A percentile compares a stretch with the other conserved stretches of the same genome.
These are phyloP conservation scores for Botrytis fabae DNA, from an alignment of 2,329 filamentous ascomycete species.

Conservation along the genomic window DNA sequence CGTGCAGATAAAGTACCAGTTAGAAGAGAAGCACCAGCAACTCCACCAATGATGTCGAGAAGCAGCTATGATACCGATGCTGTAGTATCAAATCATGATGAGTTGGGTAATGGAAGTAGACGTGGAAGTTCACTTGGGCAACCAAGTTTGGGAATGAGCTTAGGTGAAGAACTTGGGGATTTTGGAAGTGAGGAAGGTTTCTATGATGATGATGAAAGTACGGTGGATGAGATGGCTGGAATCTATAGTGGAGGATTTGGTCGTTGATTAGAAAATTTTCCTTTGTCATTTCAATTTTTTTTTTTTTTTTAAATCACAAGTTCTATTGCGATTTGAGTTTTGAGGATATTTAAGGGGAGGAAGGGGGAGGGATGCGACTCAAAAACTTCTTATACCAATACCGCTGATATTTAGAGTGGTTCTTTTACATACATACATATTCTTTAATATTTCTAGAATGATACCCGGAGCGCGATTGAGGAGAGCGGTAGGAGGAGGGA, in stretches of 20 bases:
- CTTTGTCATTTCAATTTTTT: slow-evolving; percentile 9
- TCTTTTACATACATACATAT: slow-evolving; percentile 17
- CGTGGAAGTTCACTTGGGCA: slow-evolving; percentile 2
- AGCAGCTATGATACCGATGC: slow-evolving; percentile 63
- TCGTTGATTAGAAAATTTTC: neutral
- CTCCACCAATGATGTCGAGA: slow-evolving; percentile 62
- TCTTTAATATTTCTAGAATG: slow-evolving; percentile 22
- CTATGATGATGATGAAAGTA: slow-evolving; percentile 42
- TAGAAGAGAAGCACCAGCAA: slow-evolving; percentile 44
- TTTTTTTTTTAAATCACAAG: neutral
- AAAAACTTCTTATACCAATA: neutral
- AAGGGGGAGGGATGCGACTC: neutral
- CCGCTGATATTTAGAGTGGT: neutral
- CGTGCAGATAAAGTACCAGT: slow-evolving; percentile 46
- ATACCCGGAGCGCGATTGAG: slow-evolving; percentile 14
- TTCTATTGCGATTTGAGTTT: slow-evolving; percentile 4
- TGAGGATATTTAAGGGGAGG: neutral
- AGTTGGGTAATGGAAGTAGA: slow-evolving; percentile 41
- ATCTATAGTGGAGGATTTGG: slow-evolving; percentile 25
- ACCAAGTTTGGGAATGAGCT: slow-evolving; percentile 15
- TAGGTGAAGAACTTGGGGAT: slow-evolving; percentile 19
- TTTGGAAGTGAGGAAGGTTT: slow-evolving; percentile 39
- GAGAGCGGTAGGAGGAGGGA: neutral
- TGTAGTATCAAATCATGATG: slow-evolving; percentile 44
- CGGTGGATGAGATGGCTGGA: slow-evolving; percentile 25